Conservation (phyloP, 1,284 basidiomycete species). For the Flammula alnicola region DNA sequence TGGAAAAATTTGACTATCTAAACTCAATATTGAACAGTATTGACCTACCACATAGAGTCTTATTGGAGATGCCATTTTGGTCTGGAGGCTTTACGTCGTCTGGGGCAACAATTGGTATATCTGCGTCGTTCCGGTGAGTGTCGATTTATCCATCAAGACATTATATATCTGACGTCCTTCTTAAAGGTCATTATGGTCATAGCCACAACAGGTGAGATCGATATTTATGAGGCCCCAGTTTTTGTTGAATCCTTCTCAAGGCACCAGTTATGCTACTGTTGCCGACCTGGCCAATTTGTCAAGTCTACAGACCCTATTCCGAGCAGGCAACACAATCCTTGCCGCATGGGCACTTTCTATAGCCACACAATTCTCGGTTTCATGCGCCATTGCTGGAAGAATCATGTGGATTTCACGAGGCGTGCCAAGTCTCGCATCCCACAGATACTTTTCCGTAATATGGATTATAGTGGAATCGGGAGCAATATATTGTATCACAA, state of each 20-base stretch:
- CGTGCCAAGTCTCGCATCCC: neutral
- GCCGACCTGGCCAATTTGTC: neutral
- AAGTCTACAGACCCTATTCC: neutral
- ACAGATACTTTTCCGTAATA: slow-evolving; percentile 17
- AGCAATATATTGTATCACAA: slow-evolving; percentile 18
- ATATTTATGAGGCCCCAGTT: too few relatives aligned
- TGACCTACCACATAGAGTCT: slow-evolving; percentile 17
- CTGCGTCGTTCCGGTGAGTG: slow-evolving; percentile 20
- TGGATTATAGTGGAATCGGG: slow-evolving; percentile 26
- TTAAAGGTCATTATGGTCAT: neutral
- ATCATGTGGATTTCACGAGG: slow-evolving; percentile 22
- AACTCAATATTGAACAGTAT: neutral
- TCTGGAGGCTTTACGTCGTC: slow-evolving; percentile 29
- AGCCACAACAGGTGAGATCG: slow-evolving; percentile 4
- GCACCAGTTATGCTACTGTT: slow-evolving; percentile 3
- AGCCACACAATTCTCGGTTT: slow-evolving; percentile 16
- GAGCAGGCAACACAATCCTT: neutral
- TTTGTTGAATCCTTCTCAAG: too few relatives aligned
- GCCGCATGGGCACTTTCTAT: slow-evolving; percentile 10
- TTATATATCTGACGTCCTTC: neutral
- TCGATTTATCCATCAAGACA: too few relatives aligned
- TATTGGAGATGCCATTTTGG: slow-evolving; percentile 25
- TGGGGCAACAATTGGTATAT: slow-evolving; percentile 26
- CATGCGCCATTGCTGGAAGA: slow-evolving; percentile 14
- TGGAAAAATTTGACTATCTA: neutral